Conservation (phyloP, 2,329 filamentous ascomycete species). For the Penicillium glabrum region DNA sequence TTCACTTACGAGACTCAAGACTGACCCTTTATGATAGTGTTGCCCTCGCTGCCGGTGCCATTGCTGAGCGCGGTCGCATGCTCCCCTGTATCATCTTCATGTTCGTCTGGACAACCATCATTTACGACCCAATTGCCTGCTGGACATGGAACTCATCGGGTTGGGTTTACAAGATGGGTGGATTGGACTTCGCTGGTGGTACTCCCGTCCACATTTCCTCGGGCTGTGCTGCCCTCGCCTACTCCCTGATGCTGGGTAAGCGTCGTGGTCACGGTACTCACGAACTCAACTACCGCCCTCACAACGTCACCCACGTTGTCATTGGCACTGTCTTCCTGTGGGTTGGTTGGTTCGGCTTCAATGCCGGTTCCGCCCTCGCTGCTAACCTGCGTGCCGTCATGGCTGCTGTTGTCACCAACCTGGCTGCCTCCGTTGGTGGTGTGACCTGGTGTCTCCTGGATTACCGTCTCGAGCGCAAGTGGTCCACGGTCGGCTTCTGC, state of each 20-base stretch:
- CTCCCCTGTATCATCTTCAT: conserved; percentile 87
- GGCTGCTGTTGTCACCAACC: conserved; percentile 82
- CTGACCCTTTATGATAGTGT: conserved; percentile 53
- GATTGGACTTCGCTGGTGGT: conserved; percentile 84
- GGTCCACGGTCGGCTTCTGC: conserved; percentile 91
- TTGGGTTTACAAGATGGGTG: conserved; percentile 77
- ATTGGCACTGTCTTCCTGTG: conserved; percentile 91
- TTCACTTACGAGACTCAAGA: neutral
- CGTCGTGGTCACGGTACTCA: conserved; percentile 80
- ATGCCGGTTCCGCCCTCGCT: conserved; percentile 76
- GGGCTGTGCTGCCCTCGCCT: conserved; percentile 79
- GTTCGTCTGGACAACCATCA: conserved; percentile 86
- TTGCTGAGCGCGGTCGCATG: conserved; percentile 84
- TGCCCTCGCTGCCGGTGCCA: conserved; percentile 78
- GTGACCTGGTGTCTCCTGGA: conserved; percentile 89
- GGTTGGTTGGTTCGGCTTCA: conserved; percentile 97
- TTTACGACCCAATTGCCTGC: conserved; percentile 91
- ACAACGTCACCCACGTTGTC: conserved; percentile 90
- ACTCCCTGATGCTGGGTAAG: conserved; percentile 89
- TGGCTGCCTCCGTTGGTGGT: conserved; percentile 79
- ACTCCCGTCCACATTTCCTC: conserved; percentile 88
- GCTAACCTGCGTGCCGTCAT: conserved; percentile 84
- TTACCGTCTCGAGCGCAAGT: conserved; percentile 85
- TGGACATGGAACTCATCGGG: conserved; percentile 89
- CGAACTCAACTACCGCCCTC: conserved; percentile 86